Conservation (phyloP, 2,329 filamentous ascomycete genomes). For the Drechslerella dactyloides region DNA sequence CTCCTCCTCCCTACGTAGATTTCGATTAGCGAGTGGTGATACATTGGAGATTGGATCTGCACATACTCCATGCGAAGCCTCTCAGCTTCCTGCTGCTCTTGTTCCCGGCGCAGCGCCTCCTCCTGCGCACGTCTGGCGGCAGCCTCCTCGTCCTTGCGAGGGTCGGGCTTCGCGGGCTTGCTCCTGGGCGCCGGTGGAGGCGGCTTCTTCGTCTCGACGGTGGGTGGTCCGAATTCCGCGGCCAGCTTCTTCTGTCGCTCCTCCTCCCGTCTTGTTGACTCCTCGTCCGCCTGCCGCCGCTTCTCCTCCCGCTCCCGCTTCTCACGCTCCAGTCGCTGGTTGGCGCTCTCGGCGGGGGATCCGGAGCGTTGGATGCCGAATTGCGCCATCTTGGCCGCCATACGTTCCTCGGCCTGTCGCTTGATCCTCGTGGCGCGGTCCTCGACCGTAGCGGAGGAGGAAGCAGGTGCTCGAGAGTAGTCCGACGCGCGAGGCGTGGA, state of each 20-base stretch:
- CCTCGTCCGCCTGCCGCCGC: constrained; percentile 86
- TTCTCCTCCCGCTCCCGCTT: constrained; percentile 85
- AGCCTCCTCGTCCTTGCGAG: constrained; percentile 61
- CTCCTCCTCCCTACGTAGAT: constrained; percentile 70
- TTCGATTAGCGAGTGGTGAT: constrained; percentile 49
- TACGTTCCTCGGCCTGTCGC: constrained; percentile 93
- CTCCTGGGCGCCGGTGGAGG: constrained; percentile 70
- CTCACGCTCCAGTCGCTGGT: constrained; percentile 87
- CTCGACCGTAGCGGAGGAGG: constrained; percentile 63
- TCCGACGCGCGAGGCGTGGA: constrained; percentile 70
- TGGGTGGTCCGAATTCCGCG: constrained; percentile 73
- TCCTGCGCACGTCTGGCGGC: constrained; percentile 69
- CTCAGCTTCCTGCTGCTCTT: constrained; percentile 74
- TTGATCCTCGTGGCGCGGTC: constrained; percentile 95
- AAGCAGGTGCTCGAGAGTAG: constrained; percentile 77
- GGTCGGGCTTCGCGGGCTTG: constrained; percentile 74
- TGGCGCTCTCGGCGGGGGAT: constrained; percentile 78
- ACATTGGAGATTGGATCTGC: too few relatives aligned
- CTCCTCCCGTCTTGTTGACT: constrained; percentile 85
- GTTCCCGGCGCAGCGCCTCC: constrained; percentile 66
- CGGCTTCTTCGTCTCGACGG: constrained; percentile 66
- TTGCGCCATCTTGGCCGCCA: constrained; percentile 93
- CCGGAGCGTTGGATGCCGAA: constrained; percentile 70
- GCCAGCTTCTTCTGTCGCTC: constrained; percentile 83
- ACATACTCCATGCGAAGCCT: constrained; percentile 83